Evolutionary conservation across 2,329 filamentous ascomycete genomes (phyloP), one percentile per base, ranked within the genome.

Genomic region (Pseudocercospora cruenta): DNA sequence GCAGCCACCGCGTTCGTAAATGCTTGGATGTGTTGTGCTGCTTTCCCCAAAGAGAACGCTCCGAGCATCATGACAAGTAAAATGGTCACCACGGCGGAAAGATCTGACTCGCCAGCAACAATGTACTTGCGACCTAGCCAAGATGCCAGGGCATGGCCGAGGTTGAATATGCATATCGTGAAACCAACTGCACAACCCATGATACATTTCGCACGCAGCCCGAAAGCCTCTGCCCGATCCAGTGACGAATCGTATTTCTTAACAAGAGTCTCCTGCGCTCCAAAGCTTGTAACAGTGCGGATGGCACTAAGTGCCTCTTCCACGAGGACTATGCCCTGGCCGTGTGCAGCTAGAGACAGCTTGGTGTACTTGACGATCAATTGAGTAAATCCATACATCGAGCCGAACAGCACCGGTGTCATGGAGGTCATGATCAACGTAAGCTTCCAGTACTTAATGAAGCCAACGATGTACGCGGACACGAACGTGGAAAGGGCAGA

Each of bases 251-350:
- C 91, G 77, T 98, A 98, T 78, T 94, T 90, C 68, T 86, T 86
- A 10, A 94, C 92, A 19, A 98, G 86, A 69, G 94, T 92, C 65
- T 94, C 91, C 78, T 98, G 94, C 0, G 94, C 97, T 47, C 93
- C 93, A 75, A 97, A 98, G 28, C 95, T 94, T 6, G 92, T 89
- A 4, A 94, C 91, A 75, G 96, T 97, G 70, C 94, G 89, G 72
- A 97, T 91, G 1, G 94, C 97, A 78, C 92, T 93, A 73, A 99
- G 86, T 60, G 97, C 94, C 80, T 99, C 95, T 76, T 98, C 95
- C 3, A 93, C 94, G 12, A 98, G 86, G 1, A 90, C 93, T 10
- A 55, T 9, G 14, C 94, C 94, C 55, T 88, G 83, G 28, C 92
- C 94, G 74, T 96, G 96, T 0, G 92, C 87, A 60, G 90, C 84